Percentiles rank a stretch among this genome's conserved stretches.
phyloP scores from a whole-genome alignment of 352 stramenopile genomes.

The Phytophthora hibernalis region DNA sequence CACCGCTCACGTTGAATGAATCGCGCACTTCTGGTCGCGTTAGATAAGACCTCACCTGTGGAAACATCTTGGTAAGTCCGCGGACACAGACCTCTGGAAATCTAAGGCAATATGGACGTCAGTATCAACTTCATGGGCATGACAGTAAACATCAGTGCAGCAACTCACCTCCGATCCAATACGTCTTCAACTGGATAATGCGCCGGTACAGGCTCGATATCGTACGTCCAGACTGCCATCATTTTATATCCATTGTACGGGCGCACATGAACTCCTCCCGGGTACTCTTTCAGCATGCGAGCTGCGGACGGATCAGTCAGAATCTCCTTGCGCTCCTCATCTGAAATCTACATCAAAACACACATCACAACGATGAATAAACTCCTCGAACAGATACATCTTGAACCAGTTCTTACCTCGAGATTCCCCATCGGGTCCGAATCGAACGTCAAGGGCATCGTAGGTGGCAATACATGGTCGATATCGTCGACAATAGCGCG shows the following conservation, averaged over 20 bases:
- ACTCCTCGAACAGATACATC: neutral
- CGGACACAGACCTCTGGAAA: constrained; percentile 77
- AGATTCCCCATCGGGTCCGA: constrained; percentile 73
- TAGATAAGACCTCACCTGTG: constrained; percentile 70
- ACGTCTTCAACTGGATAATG: constrained; percentile 75
- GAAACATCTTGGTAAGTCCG: constrained; percentile 63
- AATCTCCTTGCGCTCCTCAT: constrained; percentile 55
- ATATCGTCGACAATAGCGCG: constrained; percentile 75
- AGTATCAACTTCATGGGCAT: no score
- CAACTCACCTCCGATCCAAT: constrained; percentile 56
- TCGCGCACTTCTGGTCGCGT: constrained; percentile 57
- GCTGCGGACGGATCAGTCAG: constrained; percentile 41
- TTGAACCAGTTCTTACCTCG: constrained; percentile 36
- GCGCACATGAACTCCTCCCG: constrained; percentile 73
- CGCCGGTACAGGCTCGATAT: constrained; percentile 63
- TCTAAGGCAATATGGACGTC: constrained; percentile 32
- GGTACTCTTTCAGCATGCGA: constrained; percentile 67
- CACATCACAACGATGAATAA: constrained; percentile 1
- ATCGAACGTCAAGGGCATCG: constrained; percentile 77
- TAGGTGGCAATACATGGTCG: constrained; percentile 53
- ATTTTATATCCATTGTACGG: constrained; percentile 67
- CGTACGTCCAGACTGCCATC: constrained; percentile 84
- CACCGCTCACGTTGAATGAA: constrained; percentile 75
- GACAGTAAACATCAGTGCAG: neutral
- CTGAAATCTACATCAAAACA: constrained; percentile 47